Evolutionary conservation across 1,284 basidiomycete species (phyloP).

Genomic region (Coniophora puteana): DNA sequence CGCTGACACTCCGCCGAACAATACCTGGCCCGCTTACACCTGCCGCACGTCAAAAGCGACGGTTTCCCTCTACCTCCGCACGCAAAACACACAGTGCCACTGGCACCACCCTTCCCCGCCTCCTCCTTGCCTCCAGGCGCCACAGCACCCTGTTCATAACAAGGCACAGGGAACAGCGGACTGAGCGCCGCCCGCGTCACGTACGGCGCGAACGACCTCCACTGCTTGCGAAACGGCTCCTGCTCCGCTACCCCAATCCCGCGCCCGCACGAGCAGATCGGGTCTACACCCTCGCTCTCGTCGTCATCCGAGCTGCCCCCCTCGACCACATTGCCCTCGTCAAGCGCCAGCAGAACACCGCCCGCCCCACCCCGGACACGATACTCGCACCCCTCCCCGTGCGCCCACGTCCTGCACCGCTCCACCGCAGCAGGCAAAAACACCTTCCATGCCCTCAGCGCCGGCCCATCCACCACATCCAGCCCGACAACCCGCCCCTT

Average conservation of each 20-base stretch:
- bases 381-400: constrained; percentile 44
- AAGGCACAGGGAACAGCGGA: constrained; percentile 44
- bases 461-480: too few species aligned
- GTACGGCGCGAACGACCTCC: constrained; percentile 30
- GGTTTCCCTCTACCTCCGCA: constrained; percentile 28
- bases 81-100: constrained; percentile 8
- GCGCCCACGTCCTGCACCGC: constrained; percentile 50
- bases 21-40: constrained; percentile 36
- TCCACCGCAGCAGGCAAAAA: constrained; percentile 45
- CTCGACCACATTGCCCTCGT: too few species aligned
- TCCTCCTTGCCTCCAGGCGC: not conserved
- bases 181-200: constrained; percentile 46
- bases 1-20: constrained; percentile 43
- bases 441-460: constrained; percentile 42
- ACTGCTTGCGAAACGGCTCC: constrained; percentile 22
- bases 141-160: constrained; percentile 32
- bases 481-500: too few species aligned
- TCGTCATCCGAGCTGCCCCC: too few species aligned
- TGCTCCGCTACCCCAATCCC: constrained; percentile 38
- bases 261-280: constrained; percentile 47
- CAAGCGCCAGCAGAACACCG: constrained; percentile 27
- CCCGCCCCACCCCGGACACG: constrained; percentile 18
- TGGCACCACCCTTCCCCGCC: not conserved
- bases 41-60: constrained; percentile 24
- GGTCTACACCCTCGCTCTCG: too few species aligned